Percentiles rank a stretch among this genome's conserved stretches.
Evolutionary conservation across 306 rosid species (phyloP).

Genomic region (Corylus avellana): DNA sequence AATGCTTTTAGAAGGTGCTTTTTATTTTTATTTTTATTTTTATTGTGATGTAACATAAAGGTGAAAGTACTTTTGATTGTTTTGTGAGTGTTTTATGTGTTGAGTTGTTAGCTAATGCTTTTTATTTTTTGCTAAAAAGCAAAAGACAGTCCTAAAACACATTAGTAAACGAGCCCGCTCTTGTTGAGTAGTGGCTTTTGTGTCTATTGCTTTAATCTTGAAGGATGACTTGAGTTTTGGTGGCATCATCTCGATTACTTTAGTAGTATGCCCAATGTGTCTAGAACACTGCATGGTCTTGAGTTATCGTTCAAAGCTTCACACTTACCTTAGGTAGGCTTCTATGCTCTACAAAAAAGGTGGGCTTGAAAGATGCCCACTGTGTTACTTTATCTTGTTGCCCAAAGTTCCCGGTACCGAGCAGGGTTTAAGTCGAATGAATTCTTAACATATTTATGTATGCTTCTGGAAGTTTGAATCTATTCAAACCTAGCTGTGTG

Average conservation of each 20-base stretch:
- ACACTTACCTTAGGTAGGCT: background rate
- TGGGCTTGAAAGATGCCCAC: background rate
- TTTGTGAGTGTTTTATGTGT: too few species aligned
- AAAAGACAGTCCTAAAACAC: too few species aligned
- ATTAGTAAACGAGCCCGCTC: too few species aligned
- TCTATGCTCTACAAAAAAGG: background rate
- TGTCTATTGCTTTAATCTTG: too few species aligned
- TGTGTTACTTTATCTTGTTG: slow-evolving; percentile 6
- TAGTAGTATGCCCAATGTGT: background rate
- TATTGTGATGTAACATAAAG: too few species aligned
- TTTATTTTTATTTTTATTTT: too few species aligned
- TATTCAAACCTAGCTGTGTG: background rate
- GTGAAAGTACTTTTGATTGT: too few species aligned
- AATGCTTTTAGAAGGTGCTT: too few species aligned
- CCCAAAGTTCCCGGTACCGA: background rate
- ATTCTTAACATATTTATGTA: background rate
- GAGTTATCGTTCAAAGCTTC: background rate
- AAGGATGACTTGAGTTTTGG: background rate
- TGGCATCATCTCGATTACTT: background rate
- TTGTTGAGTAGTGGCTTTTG: too few species aligned
- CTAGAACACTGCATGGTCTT: background rate
- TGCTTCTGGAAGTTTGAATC: background rate
- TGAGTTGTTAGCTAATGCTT: too few species aligned
- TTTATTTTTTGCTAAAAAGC: too few species aligned
- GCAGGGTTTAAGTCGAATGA: background rate